phyloP scores from a whole-genome alignment of 768 basidiomycete species.

The Terana coerulea region DNA sequence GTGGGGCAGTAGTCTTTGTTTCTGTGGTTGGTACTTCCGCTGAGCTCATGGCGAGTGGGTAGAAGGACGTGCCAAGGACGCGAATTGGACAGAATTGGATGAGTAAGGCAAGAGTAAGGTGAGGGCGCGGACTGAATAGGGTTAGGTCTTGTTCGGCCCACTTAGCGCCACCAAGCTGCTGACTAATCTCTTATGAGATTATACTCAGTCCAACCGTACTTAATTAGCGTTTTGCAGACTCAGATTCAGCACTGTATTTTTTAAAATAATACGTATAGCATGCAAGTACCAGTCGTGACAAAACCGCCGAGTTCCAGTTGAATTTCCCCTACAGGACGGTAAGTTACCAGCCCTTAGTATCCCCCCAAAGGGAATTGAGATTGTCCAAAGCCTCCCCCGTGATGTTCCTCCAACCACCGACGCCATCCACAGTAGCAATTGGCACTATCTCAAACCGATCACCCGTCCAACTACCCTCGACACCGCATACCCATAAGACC shows the following conservation, averaged over 20 bases:
- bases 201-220: no score
- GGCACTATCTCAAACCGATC: background rate
- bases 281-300: no score
- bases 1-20: background rate
- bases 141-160: background rate
- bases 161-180: background rate
- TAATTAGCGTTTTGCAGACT: no score
- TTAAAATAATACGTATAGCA: no score
- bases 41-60: background rate
- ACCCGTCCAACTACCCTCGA: conserved; percentile 1
- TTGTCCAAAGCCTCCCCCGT: background rate
- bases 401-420: background rate
- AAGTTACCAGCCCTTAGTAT: no score
- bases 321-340: no score
- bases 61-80: background rate
- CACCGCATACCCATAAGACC: no score
- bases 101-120: background rate
- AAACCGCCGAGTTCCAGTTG: no score
- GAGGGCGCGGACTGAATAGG: background rate
- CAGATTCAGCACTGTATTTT: no score
- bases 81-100: background rate
- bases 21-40: background rate
- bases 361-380: background rate
- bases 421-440: background rate
- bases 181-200: background rate